A percentile compares a stretch with the other conserved stretches of the same genome.
phyloP scores from a whole-genome alignment of 345 rosid species.

The Excoecaria cochinchinensis region DNA sequence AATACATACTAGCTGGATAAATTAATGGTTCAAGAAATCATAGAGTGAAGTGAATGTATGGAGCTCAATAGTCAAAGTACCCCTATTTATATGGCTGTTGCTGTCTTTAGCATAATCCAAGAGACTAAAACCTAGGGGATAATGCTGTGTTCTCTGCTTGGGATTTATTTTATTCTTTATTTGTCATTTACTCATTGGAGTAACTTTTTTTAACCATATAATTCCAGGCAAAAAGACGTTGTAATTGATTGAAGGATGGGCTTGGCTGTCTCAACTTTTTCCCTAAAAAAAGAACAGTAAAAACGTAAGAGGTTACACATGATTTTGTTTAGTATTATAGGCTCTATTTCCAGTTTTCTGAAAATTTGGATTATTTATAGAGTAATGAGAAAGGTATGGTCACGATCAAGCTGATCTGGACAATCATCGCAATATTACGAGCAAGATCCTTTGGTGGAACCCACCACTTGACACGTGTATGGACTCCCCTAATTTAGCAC shows the following conservation, averaged over 20 bases:
- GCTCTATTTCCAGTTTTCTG: not conserved
- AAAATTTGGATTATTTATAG: not conserved
- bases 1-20: not conserved
- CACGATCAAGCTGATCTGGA: slow-evolving; percentile 20
- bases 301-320: not conserved
- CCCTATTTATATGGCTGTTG: too few species aligned
- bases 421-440: slow-evolving; percentile 8
- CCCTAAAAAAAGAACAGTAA: not conserved
- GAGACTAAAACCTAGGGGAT: not conserved
- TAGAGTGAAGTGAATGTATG: too few species aligned
- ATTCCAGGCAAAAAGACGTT: slow-evolving; percentile 1
- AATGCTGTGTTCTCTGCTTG: not conserved
- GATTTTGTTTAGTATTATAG: not conserved
- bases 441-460: slow-evolving; percentile 23
- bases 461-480: slow-evolving; percentile 28
- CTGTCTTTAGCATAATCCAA: too few species aligned
- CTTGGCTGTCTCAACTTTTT: not conserved
- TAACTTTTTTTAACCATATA: slow-evolving; percentile 8
- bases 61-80: too few species aligned
- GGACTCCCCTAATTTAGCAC: slow-evolving; percentile 20
- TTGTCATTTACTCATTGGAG: too few species aligned
- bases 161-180: not conserved
- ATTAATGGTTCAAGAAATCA: too few species aligned
- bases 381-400: slow-evolving; percentile 11
- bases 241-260: not conserved